Evolutionary conservation across 192 early-diverging fungal genomes (phyloP), one percentile per base, ranked within the genome.

Genomic region (Fimicolochytrium jonesii): DNA sequence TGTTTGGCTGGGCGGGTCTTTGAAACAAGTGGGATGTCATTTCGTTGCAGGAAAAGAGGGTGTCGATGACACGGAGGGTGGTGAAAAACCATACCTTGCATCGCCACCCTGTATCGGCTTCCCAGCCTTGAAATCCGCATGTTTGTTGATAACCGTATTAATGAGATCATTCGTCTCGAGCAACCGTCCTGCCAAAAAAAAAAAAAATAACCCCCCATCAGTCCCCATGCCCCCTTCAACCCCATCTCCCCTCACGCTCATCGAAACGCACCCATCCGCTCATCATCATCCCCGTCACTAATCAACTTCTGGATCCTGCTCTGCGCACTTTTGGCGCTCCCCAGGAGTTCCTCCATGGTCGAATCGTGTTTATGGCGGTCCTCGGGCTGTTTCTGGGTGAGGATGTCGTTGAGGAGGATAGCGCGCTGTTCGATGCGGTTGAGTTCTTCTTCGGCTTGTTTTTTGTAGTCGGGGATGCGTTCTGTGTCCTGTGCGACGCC

Each of bases 391-490:
- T 87, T 85, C 33, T 76, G 79, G 53, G 83, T 83, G 37, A 95
- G 68, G 76, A 93, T 88, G 67, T 95, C 90, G 44, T 86, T 87
- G 28, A 98, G 66, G 35, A 92, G 69, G 15, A 68, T 76, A 0
- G 84, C 84, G 48, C 90, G 90, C 49, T 80, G 77, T 70, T 92
- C 85, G 30, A 98, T 88, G 23, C 78, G 80, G 39, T 92, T 83
- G 18, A 97, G 65, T 64, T 94, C 93, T 47, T 82, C 69, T 25
- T 86, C 78, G 39, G 92, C 90, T 59, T 91, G 84, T 49, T 87
- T 74, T 49, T 90, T 88, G 67, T 97, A 97, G 70, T 98, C 85
- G 35, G 90, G 88, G 62, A 90, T 51, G 18, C 49, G 71, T 44
- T 67, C 59, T 13, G 58, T 56, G 31, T 77, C 82, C 76, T 71